Evolutionary conservation across 1,139 yeast genomes (phyloP), one percentile per base, ranked within the genome.

Genomic region (Candida tetrigidarum): DNA sequence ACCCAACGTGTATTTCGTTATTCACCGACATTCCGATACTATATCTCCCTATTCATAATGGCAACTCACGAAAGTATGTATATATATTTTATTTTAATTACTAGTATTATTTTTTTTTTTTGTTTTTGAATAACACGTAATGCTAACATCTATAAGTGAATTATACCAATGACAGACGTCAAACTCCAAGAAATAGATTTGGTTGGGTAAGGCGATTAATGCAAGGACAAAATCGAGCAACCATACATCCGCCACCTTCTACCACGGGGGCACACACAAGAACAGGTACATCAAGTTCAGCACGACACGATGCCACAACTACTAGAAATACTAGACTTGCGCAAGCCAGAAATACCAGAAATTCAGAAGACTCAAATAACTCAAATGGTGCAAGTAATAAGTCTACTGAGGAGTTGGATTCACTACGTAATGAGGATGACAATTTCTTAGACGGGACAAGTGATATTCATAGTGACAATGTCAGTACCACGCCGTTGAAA

Each of bases 401-500:
- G 1, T 15, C 19, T 5, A 34, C 14, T 23, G 41, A 28, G 9
- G 44, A 40, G 28, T 16, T 25, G 23, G 41, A 25, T 12, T 28
- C 18, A 23, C 12, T 11, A 32, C 15, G 18, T 27, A 38, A 23
- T 16, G 42, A 40, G 11, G 48, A 47, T 23, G 41, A 38, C 6
- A 36, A 44, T 25, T 47, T 47, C 10, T 23, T 46, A 20, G 49
- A 37, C 12, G 44, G 15, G 15, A 14, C 16, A n/a, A 45, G 48
- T 30, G 50, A 47, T 36, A 42, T 37, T 27, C 22, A 39, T 9
- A 49, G 48, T 27, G 73, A 66, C 48, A 63, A 61, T 51, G 64
- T 75, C 37, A 76, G 82, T 51, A 78, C 83, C 18, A 70, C 68
- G 3, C 84, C 86, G 0, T 60, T 80, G 39, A 71, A 78, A 48